Evolutionary conservation across 2,329 filamentous ascomycete genomes (phyloP), one percentile per base, ranked within the genome.

Genomic region (Hymenoscyphus linearis): DNA sequence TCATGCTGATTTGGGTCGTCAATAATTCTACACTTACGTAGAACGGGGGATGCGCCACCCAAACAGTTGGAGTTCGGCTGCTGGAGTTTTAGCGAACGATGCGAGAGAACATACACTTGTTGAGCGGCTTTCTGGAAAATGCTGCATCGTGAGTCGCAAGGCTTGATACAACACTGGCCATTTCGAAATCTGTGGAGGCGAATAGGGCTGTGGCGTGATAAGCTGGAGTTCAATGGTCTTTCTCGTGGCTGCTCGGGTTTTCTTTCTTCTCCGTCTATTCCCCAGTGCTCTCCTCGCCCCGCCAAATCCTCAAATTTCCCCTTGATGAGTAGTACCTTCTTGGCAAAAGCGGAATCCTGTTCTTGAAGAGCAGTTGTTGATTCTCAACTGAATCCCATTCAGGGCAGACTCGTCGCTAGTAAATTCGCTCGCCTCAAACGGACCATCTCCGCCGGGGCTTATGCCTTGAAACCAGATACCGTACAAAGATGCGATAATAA

Each of bases 361-460:
- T 66, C 65, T 65, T 18, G 65, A 66, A 66, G 53, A 12, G 2
- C n/a, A 36, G 26, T n/a, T 13, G n/a, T 57, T 37, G 18, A 35
- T 36, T 59, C 44, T 47, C 50, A 34, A 40, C 34, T 27, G 55
- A 55, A 47, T 55, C 34, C 22, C 13, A 26, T 40, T n/a, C 26
- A 16, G 25, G 12, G 18, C 18, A 18, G 34, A 18, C 34, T 31
- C 37, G 26, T 44, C n/a, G 22, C n/a, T 44, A 22, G n/a, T n/a
- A 50, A 47, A n/a, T 47, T 18, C 18, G 44, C 44, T 22, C 44
- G 44, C 44, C 44, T 50, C n/a, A 18, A 50, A 50, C 44, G 44
- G 44, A 50, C 44, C 44, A 25, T 25, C 44, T 13, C 10, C 44
- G 3, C 22, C 18, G 18, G 44, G 44, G 44, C 25, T 50, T 25